A percentile compares a stretch with the other conserved stretches of the same genome.
Conservation (phyloP, 306 rosid genomes). For the Trichosanthes cucumerina region DNA sequence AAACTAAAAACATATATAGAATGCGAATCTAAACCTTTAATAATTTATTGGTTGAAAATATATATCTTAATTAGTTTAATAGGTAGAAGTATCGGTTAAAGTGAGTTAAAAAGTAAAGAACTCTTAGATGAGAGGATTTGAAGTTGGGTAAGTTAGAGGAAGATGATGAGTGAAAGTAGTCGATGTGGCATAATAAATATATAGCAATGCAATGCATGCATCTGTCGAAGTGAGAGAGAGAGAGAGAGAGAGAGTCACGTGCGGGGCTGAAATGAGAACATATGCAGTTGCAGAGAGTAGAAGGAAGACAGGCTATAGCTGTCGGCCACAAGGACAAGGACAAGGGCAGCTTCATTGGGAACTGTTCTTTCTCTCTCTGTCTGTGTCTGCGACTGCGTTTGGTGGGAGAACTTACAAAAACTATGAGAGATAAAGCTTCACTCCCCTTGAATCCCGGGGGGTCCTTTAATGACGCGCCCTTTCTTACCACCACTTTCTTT, state of each 20-base stretch:
- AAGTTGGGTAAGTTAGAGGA: too few species aligned
- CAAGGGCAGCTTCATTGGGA: conserved; percentile 4
- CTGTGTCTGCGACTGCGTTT: neutral
- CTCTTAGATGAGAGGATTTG: too few species aligned
- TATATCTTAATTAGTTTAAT: too few species aligned
- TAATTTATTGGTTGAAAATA: too few species aligned
- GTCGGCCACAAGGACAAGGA: conserved; percentile 19
- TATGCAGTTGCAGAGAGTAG: neutral
- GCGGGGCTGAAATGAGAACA: neutral
- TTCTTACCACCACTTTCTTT: neutral
- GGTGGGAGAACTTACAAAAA: neutral
- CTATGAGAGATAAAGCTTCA: neutral
- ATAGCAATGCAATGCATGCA: neutral
- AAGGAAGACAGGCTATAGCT: neutral
- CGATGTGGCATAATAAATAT: too few species aligned
- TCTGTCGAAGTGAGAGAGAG: neutral
- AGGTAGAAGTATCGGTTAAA: too few species aligned
- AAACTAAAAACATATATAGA: too few species aligned
- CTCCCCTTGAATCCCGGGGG: conserved; percentile 14
- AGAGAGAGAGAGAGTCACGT: conserved; percentile 4
- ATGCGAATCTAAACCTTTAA: too few species aligned
- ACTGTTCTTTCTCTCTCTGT: neutral
- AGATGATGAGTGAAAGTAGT: too few species aligned
- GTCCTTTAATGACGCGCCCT: neutral
- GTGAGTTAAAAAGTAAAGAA: too few species aligned